Conservation (phyloP, 225 moss, liverwort and hornwort species). For the Sphagnum tenellum region DNA sequence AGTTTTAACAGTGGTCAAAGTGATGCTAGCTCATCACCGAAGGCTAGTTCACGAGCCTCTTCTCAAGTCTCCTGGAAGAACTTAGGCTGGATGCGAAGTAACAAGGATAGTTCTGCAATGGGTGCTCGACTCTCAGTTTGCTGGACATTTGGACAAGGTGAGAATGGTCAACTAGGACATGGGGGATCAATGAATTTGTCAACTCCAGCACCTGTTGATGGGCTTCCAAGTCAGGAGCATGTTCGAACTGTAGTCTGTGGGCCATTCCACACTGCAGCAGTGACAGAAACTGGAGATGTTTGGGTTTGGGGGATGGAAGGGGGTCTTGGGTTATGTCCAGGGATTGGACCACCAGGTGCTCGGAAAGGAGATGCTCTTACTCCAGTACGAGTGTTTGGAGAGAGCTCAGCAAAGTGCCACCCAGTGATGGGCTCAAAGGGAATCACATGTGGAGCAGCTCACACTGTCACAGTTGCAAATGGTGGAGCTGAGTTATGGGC, state of each 20-base stretch:
- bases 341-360: constrained; percentile 51
- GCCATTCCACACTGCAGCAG: constrained; percentile 40
- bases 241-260: constrained; percentile 44
- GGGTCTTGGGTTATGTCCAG: constrained; percentile 52
- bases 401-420: constrained; percentile 35
- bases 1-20: constrained; percentile 2
- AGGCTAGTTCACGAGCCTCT: constrained; percentile 21
- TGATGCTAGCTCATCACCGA: constrained; percentile 27
- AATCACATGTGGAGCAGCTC: constrained; percentile 51
- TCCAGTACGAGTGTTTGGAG: constrained; percentile 49
- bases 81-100: constrained; percentile 19
- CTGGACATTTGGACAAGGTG: constrained; percentile 53
- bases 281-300: constrained; percentile 39
- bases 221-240: constrained; percentile 31
- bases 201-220: constrained; percentile 26
- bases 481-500: constrained; percentile 44
- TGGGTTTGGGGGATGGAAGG: constrained; percentile 79
- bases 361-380: constrained; percentile 43
- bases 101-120: constrained; percentile 23
- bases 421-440: constrained; percentile 30
- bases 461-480: constrained; percentile 37
- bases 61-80: constrained; percentile 28
- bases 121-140: constrained; percentile 33
- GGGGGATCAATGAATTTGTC: constrained; percentile 18
- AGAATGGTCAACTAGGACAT: constrained; percentile 49